phyloP scores from a whole-genome alignment of 2,329 filamentous ascomycete species.

The Sclerotinia trifoliorum region DNA sequence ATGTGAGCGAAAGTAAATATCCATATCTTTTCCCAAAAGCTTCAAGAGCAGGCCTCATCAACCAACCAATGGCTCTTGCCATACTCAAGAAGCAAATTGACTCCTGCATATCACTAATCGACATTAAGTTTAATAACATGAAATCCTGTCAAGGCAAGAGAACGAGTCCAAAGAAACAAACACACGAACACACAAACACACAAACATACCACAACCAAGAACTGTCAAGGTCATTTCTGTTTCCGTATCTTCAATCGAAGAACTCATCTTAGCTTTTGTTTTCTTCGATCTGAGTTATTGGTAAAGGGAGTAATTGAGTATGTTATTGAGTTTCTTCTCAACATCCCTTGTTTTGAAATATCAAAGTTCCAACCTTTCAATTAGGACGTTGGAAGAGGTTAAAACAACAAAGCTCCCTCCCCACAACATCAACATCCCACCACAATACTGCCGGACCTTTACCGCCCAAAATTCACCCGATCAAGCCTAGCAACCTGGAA shows the following conservation, averaged over 20 bases:
- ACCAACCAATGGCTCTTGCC: not conserved
- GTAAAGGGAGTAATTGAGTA: not conserved
- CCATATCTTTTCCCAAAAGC: not conserved
- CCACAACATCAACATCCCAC: not conserved
- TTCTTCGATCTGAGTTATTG: not conserved
- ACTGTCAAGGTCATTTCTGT: slow-evolving; percentile 69
- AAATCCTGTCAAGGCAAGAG: not conserved
- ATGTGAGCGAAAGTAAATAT: not conserved
- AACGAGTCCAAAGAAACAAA: not conserved
- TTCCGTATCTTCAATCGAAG: not conserved
- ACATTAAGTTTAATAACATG: not conserved
- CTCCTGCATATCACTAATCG: not conserved
- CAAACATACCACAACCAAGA: slow-evolving; percentile 71
- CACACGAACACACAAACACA: slow-evolving; percentile 42
- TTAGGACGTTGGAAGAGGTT: not conserved
- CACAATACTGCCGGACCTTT: not conserved
- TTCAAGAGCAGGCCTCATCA: not conserved
- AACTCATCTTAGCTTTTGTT: not conserved
- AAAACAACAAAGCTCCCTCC: not conserved
- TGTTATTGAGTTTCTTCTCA: not conserved
- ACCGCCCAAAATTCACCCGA: not conserved
- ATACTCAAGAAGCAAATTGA: not conserved
- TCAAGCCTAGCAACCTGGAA: not conserved
- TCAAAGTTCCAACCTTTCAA: not conserved
- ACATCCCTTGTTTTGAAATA: not conserved